These are phyloP conservation scores for Haplosporangium sp. DNA, from an alignment of 371 early-diverging fungal genomes.

Conservation along the genomic window DNA sequence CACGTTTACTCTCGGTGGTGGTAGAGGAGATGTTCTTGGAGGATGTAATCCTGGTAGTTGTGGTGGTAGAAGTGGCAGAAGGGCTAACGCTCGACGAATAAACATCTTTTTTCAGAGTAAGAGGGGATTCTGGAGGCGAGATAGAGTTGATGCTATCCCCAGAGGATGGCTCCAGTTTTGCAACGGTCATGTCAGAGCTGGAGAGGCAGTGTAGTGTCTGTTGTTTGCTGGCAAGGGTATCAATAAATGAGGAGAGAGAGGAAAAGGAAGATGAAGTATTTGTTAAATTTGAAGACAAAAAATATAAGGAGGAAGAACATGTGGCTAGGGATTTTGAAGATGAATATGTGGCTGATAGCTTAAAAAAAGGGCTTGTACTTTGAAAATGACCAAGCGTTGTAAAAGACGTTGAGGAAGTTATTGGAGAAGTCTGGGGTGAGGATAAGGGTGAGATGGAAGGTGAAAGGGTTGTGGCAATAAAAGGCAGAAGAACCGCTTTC, in stretches of 20 bases:
- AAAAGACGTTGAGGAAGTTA: neutral
- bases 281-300: conserved; percentile 5
- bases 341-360: conserved; percentile 15
- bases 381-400: neutral
- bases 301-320: conserved; percentile 8
- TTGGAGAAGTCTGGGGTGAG: neutral
- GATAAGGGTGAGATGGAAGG: conserved; percentile 4
- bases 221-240: conserved; percentile 1
- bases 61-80: conserved; percentile 15
- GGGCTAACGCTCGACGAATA: conserved; percentile 1
- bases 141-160: conserved; percentile 10
- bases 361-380: conserved; percentile 11
- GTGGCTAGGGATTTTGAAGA: conserved; percentile 6
- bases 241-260: conserved; percentile 14
- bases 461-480: conserved; percentile 21
- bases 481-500: conserved; percentile 22
- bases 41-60: conserved; percentile 13
- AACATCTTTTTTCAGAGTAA: conserved; percentile 14
- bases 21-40: conserved; percentile 2
- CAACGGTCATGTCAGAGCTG: conserved; percentile 33
- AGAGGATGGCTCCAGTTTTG: conserved; percentile 31
- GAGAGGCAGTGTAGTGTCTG: neutral
- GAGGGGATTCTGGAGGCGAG: conserved; percentile 20
- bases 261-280: conserved; percentile 16
- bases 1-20: neutral